These are phyloP conservation scores for Pyrenula massariospora DNA, from an alignment of 495 filamentous ascomycete genomes.

Conservation along the genomic window DNA sequence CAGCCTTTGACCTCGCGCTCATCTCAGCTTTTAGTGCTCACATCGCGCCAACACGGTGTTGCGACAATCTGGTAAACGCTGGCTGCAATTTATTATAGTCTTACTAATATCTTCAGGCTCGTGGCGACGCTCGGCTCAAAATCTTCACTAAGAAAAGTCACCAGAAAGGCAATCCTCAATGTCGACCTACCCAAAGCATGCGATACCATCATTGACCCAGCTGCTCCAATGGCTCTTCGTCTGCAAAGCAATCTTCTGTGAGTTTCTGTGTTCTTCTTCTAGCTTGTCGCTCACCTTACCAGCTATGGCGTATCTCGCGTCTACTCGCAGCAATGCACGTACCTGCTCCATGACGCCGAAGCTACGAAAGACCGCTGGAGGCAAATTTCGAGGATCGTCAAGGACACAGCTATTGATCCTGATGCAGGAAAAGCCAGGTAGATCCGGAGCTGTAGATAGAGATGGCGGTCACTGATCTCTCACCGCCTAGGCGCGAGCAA, in stretches of 20 bases:
- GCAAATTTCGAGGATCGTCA: constrained; percentile 43
- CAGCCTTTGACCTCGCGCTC: constrained; percentile 1
- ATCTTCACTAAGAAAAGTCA: constrained; percentile 60
- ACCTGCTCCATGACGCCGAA: constrained; percentile 71
- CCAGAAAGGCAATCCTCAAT: constrained; percentile 75
- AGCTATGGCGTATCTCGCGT: constrained; percentile 77
- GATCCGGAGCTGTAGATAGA: too few species aligned
- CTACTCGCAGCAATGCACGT: constrained; percentile 75
- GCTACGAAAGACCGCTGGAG: constrained; percentile 63
- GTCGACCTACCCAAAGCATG: constrained; percentile 84
- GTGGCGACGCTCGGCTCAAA: constrained; percentile 80
- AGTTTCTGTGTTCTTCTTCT: constrained; percentile 9
- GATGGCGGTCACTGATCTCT: too few species aligned
- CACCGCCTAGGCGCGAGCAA: constrained; percentile 55
- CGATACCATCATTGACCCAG: constrained; percentile 70
- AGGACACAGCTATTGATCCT: constrained; percentile 50
- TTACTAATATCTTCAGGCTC: constrained; percentile 45
- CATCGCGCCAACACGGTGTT: constrained; percentile 77
- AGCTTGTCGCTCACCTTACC: background rate
- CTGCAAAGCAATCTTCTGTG: constrained; percentile 82
- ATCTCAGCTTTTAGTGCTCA: constrained; percentile 54
- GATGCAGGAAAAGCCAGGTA: constrained; percentile 65
- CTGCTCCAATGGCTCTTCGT: constrained; percentile 80
- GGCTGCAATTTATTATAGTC: background rate
- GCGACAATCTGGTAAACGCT: constrained; percentile 78